Conservation (phyloP, 371 early-diverging fungal genomes). For the Actinomortierella ambigua region DNA sequence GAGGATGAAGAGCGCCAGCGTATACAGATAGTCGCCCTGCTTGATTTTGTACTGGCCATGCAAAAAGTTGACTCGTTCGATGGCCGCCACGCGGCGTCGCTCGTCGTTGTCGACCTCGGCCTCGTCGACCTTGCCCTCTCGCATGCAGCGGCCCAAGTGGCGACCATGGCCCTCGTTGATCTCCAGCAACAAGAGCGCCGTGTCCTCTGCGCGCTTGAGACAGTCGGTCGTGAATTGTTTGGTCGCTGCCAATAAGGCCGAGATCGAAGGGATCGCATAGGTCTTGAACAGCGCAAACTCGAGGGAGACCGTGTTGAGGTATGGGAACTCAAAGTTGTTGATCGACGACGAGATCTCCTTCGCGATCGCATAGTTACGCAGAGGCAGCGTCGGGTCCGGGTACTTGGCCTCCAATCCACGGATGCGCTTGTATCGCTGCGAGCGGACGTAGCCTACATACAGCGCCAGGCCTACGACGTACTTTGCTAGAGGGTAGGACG, state of each 20-base stretch:
- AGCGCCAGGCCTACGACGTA: conserved; percentile 8
- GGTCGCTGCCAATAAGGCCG: conserved; percentile 52
- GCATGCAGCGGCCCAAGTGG: conserved; percentile 36
- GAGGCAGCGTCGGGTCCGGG: conserved; percentile 51
- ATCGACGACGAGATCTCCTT: conserved; percentile 45
- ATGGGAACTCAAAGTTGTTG: conserved; percentile 52
- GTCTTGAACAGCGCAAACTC: conserved; percentile 60
- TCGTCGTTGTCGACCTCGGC: conserved; percentile 30
- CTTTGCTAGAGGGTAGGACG: conserved; percentile 2
- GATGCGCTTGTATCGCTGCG: conserved; percentile 42
- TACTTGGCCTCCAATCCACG: conserved; percentile 48
- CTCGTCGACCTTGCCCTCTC: conserved; percentile 25
- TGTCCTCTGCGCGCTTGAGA: conserved; percentile 55
- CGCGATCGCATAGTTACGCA: conserved; percentile 49
- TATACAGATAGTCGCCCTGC: conserved; percentile 59
- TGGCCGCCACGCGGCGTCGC: conserved; percentile 36
- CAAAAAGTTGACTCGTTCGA: conserved; percentile 54
- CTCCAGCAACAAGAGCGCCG: conserved; percentile 52
- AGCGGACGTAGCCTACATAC: conserved; percentile 50
- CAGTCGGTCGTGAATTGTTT: conserved; percentile 48
- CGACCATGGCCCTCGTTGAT: conserved; percentile 50
- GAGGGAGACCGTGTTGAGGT: conserved; percentile 21
- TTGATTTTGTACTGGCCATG: conserved; percentile 56
- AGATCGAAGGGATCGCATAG: conserved; percentile 55
- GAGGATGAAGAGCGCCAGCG: conserved; percentile 50